These are phyloP conservation scores for Senna tora DNA, from an alignment of 306 rosid species.

Conservation along the genomic window DNA sequence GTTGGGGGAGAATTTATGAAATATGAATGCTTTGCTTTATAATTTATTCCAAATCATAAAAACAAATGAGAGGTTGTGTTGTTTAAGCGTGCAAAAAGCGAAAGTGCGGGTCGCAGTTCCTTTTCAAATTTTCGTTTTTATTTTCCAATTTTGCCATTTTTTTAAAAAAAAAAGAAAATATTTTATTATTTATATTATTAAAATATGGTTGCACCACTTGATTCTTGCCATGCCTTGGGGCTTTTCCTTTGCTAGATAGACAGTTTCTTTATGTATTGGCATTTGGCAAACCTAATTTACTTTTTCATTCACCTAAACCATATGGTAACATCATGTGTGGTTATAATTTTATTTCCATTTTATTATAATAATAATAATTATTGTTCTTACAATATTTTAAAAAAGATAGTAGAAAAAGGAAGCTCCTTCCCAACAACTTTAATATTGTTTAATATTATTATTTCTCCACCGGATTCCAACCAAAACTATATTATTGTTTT, in stretches of 20 bases:
- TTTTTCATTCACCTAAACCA: slow-evolving; percentile 22
- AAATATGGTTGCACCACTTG: slow-evolving; percentile 24
- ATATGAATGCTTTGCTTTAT: slow-evolving; percentile 13
- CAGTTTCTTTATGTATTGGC: slow-evolving; percentile 24
- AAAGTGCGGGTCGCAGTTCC: slow-evolving; percentile 36
- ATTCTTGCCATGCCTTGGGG: slow-evolving; percentile 26
- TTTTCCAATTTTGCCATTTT: not conserved
- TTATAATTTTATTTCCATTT: not conserved
- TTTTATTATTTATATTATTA: not conserved
- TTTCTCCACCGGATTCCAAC: slow-evolving; percentile 31
- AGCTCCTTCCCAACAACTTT: slow-evolving; percentile 20
- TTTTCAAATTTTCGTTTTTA: slow-evolving; percentile 25
- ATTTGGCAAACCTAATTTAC: slow-evolving; percentile 28
- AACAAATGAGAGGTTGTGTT: not conserved
- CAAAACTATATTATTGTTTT: slow-evolving; percentile 17
- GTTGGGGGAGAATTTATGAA: slow-evolving; percentile 19
- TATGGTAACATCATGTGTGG: slow-evolving; percentile 27
- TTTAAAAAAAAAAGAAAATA: not conserved
- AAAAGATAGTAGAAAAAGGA: slow-evolving; percentile 1
- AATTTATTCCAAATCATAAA: slow-evolving; percentile 40
- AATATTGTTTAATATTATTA: slow-evolving; percentile 14
- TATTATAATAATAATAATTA: too few species aligned
- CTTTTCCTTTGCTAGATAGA: slow-evolving; percentile 8
- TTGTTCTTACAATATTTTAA: not conserved
- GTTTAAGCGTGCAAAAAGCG: slow-evolving; percentile 42